These are phyloP conservation scores for Sporobolomyces phaffii DNA, from an alignment of 768 basidiomycete genomes.

Conservation along the genomic window DNA sequence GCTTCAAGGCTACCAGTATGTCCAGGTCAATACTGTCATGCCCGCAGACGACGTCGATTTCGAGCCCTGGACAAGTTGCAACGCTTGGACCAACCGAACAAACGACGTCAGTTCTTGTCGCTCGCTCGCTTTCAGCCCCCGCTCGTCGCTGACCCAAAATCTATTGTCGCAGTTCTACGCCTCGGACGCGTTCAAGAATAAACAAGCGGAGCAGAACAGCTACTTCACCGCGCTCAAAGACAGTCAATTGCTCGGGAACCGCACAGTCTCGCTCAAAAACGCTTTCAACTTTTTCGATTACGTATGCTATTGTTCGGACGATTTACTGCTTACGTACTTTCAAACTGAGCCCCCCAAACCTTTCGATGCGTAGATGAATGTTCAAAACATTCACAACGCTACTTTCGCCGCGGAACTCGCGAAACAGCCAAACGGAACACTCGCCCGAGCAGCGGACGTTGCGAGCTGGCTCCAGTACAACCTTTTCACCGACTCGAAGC, in stretches of 20 bases:
- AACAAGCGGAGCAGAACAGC: conserved; percentile 13
- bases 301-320: no score
- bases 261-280: conserved; percentile 37
- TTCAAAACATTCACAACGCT: conserved; percentile 72
- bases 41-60: conserved; percentile 25
- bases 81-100: conserved; percentile 53
- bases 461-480: conserved; percentile 71
- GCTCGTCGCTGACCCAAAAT: neutral
- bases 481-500: conserved; percentile 59
- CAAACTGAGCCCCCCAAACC: no score
- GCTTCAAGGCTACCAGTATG: conserved; percentile 67
- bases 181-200: conserved; percentile 47
- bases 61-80: conserved; percentile 31
- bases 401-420: conserved; percentile 72
- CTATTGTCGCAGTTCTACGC: conserved; percentile 50
- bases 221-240: conserved; percentile 33
- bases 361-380: no score
- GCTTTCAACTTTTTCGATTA: conserved; percentile 41
- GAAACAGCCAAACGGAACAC: conserved; percentile 53
- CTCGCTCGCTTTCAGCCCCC: neutral
- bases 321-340: neutral
- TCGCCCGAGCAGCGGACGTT: conserved; percentile 66
- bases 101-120: conserved; percentile 42
- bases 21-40: conserved; percentile 53
- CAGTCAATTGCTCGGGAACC: conserved; percentile 34